Conservation (phyloP, 2,329 filamentous ascomycete species). For the Arthrinium puccinioides region DNA sequence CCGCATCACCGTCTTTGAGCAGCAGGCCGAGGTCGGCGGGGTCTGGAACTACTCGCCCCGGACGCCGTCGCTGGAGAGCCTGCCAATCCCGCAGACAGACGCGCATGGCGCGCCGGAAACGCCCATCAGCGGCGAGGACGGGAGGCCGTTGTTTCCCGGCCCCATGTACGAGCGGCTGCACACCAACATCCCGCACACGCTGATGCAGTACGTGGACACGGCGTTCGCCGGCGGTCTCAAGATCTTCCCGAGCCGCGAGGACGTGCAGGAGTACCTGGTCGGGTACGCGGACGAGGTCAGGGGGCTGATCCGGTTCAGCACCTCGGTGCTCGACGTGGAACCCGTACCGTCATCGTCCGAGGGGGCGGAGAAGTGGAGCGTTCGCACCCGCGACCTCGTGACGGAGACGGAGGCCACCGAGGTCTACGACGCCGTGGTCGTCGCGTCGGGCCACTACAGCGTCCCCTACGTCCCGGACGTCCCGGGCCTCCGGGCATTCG, state of each 20-base stretch:
- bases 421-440: conserved; percentile 66
- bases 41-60: conserved; percentile 73
- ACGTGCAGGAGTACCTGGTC: conserved; percentile 68
- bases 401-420: conserved; percentile 31
- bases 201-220: conserved; percentile 76
- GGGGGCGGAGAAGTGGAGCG: conserved; percentile 45
- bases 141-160: conserved; percentile 61
- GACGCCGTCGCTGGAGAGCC: conserved; percentile 28
- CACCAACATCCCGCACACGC: conserved; percentile 73
- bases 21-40: conserved; percentile 69
- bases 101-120: conserved; percentile 55
- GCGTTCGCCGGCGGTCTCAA: conserved; percentile 56
- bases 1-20: conserved; percentile 72
- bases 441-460: conserved; percentile 70
- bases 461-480: conserved; percentile 61
- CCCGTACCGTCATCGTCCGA: background rate
- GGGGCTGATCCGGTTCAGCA: conserved; percentile 61
- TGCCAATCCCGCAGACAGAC: conserved; percentile 61
- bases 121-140: conserved; percentile 34
- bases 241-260: conserved; percentile 67
- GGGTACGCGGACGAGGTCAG: conserved; percentile 63
- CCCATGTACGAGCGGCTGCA: conserved; percentile 78
- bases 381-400: conserved; percentile 45
- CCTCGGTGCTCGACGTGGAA: conserved; percentile 53
- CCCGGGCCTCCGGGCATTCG: conserved; percentile 51